Conservation (phyloP, 208 protist genomes). For the Trichomonas gallinae region DNA sequence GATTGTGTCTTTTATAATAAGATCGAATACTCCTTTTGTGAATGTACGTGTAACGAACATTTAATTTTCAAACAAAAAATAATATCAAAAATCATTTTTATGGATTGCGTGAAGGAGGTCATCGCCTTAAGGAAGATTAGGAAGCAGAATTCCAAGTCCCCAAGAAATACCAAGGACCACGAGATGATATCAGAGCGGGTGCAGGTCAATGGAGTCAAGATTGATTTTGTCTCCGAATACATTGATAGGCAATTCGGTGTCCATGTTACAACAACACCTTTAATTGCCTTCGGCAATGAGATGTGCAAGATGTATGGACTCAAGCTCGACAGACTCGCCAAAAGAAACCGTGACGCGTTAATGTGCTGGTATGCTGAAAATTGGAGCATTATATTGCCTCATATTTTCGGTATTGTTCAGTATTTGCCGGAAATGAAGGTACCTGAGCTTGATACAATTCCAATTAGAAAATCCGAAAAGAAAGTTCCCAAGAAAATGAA, state of each 20-base stretch:
- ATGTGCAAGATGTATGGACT: not conserved
- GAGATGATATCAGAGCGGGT: not conserved
- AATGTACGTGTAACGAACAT: too few species aligned
- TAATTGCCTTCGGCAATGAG: not conserved
- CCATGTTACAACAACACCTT: not conserved
- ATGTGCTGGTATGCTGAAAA: not conserved
- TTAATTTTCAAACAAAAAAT: not conserved
- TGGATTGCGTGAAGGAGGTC: not conserved
- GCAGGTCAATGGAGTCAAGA: not conserved
- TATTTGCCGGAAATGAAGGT: not conserved
- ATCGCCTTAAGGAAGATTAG: not conserved
- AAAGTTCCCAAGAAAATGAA: not conserved
- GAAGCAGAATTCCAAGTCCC: not conserved
- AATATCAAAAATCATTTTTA: not conserved
- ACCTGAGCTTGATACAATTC: not conserved
- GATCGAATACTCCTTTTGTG: too few species aligned
- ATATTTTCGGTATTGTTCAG: not conserved
- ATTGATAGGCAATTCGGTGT: not conserved
- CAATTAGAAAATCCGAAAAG: not conserved
- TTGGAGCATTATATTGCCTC: not conserved
- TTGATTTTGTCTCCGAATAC: not conserved
- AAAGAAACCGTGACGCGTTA: not conserved
- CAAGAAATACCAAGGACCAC: not conserved
- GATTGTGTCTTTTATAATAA: too few species aligned
- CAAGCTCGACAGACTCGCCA: not conserved